Evolutionary conservation across 2,329 filamentous ascomycete species (phyloP), one percentile per base, ranked within the genome.

Genomic region (Botrytis cinerea): DNA sequence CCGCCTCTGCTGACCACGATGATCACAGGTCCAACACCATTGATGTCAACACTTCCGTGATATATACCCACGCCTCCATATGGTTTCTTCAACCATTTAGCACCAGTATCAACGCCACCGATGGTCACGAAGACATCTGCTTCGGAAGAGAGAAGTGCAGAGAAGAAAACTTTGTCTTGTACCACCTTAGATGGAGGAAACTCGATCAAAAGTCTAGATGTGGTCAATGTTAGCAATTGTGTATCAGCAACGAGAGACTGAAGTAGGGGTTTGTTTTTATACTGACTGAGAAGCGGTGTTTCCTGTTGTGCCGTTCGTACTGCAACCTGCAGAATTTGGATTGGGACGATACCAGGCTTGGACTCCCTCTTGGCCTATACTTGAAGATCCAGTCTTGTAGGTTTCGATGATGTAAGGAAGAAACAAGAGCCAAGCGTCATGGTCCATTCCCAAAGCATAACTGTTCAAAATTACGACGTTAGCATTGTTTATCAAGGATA

Each of bases 341-440:
- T 70, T 60, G 18, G 57, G n/a, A 32, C 67, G 67, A 46, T 60
- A 70, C 67, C 67, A 70, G 16, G 67, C 38, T 60, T 60, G 51
- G 14, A 60, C 35, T 16, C 38, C 40, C 25, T 70, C 67, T 45
- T 59, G 16, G 38, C 16, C n/a, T 32, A 70, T 35, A n/a, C 22
- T 22, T 10, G 51, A 20, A 25, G 28, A 46, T 22, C 67, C 67
- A 45, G 20, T 57, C 57, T 70, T 70, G 54, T 70, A 70, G 25
- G 45, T 43, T 16, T 54, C 67, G 25, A 70, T 60, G 7, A 46
- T 43, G n/a, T 32, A 70, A 60, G 54, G 67, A 35, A 70, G 67
- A 3, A 70, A 60, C 12, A 70, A 25, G 10, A 76, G 83, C 84
- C 85, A 88, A 35, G 81, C 85, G 57, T 86, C 83, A 78, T 89